Percentiles rank a stretch among this genome's conserved stretches.
Evolutionary conservation across 805 yeast genomes (phyloP).

Genomic region (Candida bentonensis): DNA sequence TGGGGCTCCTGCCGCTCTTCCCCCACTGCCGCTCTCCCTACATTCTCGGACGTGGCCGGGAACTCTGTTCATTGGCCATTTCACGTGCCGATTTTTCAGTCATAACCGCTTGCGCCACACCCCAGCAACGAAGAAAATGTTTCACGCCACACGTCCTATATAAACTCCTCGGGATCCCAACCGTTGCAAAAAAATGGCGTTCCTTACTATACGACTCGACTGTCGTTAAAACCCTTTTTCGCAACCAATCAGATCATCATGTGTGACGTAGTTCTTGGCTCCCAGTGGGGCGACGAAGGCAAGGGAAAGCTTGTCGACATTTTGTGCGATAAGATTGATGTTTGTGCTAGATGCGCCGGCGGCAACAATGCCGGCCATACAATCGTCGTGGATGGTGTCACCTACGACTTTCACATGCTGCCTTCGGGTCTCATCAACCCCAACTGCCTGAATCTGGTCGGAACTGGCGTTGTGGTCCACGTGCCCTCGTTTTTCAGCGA

Average conservation of each 20-base stretch:
- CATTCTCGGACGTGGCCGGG: too few relatives aligned
- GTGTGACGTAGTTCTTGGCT: conserved; percentile 90
- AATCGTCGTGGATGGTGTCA: conserved; percentile 75
- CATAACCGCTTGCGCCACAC: too few relatives aligned
- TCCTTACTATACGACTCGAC: neutral
- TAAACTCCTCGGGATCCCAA: neutral
- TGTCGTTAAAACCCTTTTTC: neutral
- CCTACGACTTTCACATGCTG: conserved; percentile 96
- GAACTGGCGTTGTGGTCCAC: conserved; percentile 94
- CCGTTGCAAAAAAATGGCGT: neutral
- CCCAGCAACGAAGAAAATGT: too few relatives aligned
- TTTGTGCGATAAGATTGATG: conserved; percentile 87
- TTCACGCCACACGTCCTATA: neutral
- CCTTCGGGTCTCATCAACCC: conserved; percentile 97
- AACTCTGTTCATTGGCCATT: too few relatives aligned
- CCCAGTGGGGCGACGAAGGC: conserved; percentile 99
- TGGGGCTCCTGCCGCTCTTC: too few relatives aligned
- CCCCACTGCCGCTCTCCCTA: too few relatives aligned
- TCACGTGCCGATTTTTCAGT: neutral
- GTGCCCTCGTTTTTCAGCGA: conserved; percentile 87
- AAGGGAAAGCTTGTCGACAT: conserved; percentile 95
- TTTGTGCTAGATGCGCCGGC: conserved; percentile 93
- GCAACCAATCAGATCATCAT: conserved; percentile 19
- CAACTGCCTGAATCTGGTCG: conserved; percentile 77
- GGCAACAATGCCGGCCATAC: conserved; percentile 99